Percentiles rank a stretch among this genome's conserved stretches.
Evolutionary conservation across 768 basidiomycete species (phyloP).

Genomic region (Boletus rufocinnamomeus): DNA sequence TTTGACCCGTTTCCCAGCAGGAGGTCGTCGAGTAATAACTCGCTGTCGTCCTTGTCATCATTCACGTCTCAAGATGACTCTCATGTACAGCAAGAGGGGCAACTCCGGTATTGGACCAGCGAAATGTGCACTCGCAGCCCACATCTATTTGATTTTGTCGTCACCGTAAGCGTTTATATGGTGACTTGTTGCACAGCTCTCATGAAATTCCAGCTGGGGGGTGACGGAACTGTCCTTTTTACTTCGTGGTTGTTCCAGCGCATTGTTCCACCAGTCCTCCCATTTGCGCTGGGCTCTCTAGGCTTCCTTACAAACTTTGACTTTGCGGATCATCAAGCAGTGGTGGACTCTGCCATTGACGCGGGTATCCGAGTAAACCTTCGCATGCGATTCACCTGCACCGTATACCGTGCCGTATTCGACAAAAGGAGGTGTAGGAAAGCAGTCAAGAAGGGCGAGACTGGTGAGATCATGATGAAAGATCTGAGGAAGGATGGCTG

Average conservation of each 20-base stretch:
- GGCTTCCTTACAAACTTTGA: conserved; percentile 98
- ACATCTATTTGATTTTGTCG: conserved; percentile 95
- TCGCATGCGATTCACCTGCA: conserved; percentile 99
- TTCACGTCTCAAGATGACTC: conserved; percentile 44
- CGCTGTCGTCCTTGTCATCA: conserved; percentile 56
- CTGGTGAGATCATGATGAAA: conserved; percentile 97
- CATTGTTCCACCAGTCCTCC: conserved; percentile 97
- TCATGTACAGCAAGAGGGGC: conserved; percentile 66
- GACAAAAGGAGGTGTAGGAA: conserved; percentile 69
- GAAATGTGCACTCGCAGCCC: conserved; percentile 92
- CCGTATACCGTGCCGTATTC: conserved; percentile 90
- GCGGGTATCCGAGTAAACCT: conserved; percentile 95
- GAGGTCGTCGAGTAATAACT: conserved; percentile 67
- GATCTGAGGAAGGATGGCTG: conserved; percentile 88
- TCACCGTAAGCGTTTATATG: conserved; percentile 68
- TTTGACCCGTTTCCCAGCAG: conserved; percentile 79
- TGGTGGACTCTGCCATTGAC: conserved; percentile 88
- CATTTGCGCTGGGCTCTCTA: conserved; percentile 95
- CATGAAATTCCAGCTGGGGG: conserved; percentile 70
- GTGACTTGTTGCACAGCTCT: conserved; percentile 6
- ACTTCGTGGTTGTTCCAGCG: conserved; percentile 99
- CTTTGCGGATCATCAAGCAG: conserved; percentile 79
- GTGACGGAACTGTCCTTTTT: conserved; percentile 97
- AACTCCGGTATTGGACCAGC: conserved; percentile 95
- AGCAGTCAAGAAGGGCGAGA: conserved; percentile 90